Evolutionary conservation across 495 filamentous ascomycete species (phyloP).

Genomic region (Podospora conica): DNA sequence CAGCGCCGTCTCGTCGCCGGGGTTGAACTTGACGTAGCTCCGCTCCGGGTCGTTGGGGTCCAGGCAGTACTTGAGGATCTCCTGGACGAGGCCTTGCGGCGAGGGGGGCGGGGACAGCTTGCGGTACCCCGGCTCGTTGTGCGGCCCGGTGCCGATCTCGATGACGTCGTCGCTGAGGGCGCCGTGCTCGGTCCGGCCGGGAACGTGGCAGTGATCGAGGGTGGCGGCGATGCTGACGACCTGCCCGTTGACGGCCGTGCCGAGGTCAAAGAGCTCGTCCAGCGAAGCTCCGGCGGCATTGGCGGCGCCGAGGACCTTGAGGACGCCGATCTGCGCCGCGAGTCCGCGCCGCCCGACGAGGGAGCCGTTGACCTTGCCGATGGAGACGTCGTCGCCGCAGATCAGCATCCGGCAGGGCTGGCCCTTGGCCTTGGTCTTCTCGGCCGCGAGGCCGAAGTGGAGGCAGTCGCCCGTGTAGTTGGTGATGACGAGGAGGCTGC

Average conservation of each 20-base stretch:
- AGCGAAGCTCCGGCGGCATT: slow-evolving; percentile 43
- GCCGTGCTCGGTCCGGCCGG: slow-evolving; percentile 51
- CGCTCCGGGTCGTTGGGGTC: slow-evolving; percentile 51
- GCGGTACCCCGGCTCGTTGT: slow-evolving; percentile 56
- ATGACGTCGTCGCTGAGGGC: slow-evolving; percentile 41
- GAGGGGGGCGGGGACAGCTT: slow-evolving; percentile 50
- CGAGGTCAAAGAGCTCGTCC: slow-evolving; percentile 51
- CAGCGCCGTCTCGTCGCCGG: slow-evolving; percentile 49
- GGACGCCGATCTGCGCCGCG: slow-evolving; percentile 45
- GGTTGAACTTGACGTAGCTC: slow-evolving; percentile 52
- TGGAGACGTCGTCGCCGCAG: slow-evolving; percentile 55
- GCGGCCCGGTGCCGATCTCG: slow-evolving; percentile 56
- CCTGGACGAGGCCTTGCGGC: slow-evolving; percentile 46
- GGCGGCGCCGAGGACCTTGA: slow-evolving; percentile 37
- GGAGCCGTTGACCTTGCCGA: slow-evolving; percentile 49
- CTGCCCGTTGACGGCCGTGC: slow-evolving; percentile 46
- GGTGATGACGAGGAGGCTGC: slow-evolving; percentile 56
- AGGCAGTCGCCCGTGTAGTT: slow-evolving; percentile 63
- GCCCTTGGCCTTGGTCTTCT: slow-evolving; percentile 53
- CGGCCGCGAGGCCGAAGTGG: slow-evolving; percentile 57
- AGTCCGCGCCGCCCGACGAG: slow-evolving; percentile 54
- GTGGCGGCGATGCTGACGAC: slow-evolving; percentile 55
- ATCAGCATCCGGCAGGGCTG: slow-evolving; percentile 50
- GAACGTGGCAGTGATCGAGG: slow-evolving; percentile 59
- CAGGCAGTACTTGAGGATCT: slow-evolving; percentile 48